Base-by-base conservation (phyloP, 1,139 yeast species). In the Pichia sp. region DNA sequence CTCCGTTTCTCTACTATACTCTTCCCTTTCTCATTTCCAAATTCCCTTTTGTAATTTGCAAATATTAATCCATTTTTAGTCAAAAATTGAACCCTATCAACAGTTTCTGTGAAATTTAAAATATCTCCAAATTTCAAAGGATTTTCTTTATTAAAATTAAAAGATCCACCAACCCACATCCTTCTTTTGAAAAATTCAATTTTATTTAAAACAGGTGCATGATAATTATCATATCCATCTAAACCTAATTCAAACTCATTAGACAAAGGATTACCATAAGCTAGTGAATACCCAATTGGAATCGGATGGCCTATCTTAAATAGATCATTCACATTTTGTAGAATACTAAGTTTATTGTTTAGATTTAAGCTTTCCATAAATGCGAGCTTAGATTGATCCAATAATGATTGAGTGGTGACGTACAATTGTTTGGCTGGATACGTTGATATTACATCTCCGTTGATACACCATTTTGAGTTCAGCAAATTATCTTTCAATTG, bases 221-320 rank as follows among this genome's bases (percentile, higher is more conserved):
- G 95, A 58, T 83, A 79, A 49, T 81, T 73, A 57, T 86, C 95
- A 65, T 87, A 90, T 0, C 97, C 97, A 64, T 90, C 97, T 2
- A 60, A 43, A 0, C 85, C 82, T 30, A 87, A 61, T 3, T 64
- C 64, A 0, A 55, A 47, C 55, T 80, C 88, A 30, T 52, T 51
- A 40, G 76, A 79, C 36, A 73, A 67, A 5, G 83, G 80, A 53
- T 78, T 78, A 64, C 80, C 81, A 63, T 75, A 87, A 3, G 84
- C 65, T 50, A 88, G 73, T 55, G 86, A 89, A 54, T 78, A 81
- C 0, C 95, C 95, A 10, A 63, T 61, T 8, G 76, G 75, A 3
- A 74, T 47, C 0, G 47, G 34, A 3, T 55, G 52, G 1, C 69
- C 60, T n/a, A 43, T 52, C 37, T 45, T 46, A 46, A 62, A 62